Percentiles rank a stretch among this genome's conserved stretches.
These are phyloP conservation scores for Erythrobasidium hasegawianum DNA, from an alignment of 1,284 basidiomycete species.

Conservation along the genomic window DNA sequence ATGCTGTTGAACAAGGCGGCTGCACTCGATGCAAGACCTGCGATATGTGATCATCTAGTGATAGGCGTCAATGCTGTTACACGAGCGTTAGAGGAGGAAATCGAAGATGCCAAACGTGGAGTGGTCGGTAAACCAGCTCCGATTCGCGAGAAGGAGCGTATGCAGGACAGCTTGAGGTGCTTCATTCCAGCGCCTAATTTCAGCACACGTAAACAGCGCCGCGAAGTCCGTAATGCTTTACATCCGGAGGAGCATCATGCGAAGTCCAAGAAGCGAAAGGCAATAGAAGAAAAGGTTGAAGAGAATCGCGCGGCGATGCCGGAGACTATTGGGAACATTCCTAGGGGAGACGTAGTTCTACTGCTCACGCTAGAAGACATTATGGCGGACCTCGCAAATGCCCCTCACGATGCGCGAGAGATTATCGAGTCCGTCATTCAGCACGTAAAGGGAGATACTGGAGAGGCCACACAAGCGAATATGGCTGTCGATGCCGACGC, in stretches of 20 bases:
- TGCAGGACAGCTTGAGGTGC: conserved; percentile 20
- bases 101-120: conserved; percentile 50
- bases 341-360: neutral
- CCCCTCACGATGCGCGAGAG: neutral
- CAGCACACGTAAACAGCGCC: conserved; percentile 12
- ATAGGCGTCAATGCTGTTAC: conserved; percentile 78
- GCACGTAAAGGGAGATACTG: too few relatives aligned
- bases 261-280: neutral
- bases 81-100: conserved; percentile 64
- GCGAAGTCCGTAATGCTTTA: conserved; percentile 4
- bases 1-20: conserved; percentile 6
- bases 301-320: neutral
- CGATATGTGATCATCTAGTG: conserved; percentile 57
- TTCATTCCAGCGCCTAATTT: conserved; percentile 34
- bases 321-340: neutral
- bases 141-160: neutral
- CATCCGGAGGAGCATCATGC: neutral
- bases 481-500: too few relatives aligned
- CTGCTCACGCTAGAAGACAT: conserved; percentile 5
- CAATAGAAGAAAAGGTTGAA: too few relatives aligned
- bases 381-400: neutral
- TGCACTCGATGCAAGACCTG: conserved; percentile 45
- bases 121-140: conserved; percentile 12
- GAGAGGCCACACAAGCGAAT: too few relatives aligned
- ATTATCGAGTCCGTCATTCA: neutral